Base-by-base conservation (phyloP, 1,284 basidiomycete genomes). In the Leccinum pachyderme region DNA sequence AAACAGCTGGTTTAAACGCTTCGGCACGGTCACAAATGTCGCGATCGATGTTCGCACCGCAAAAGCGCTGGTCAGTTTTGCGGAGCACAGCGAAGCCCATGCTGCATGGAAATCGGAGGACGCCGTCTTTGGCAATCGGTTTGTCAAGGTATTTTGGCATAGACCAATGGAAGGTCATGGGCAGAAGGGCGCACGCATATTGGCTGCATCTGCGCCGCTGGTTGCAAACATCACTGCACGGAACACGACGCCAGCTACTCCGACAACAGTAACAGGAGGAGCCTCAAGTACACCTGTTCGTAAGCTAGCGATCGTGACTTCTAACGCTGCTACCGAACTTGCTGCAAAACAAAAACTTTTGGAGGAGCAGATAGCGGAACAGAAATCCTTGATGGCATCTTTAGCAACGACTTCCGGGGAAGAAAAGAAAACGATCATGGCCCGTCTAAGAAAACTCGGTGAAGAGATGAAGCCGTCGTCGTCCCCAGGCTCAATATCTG, bases 121-220 rank as follows among this genome's bases (percentile, higher is more conserved):
- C 58, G 93, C 94, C 15, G 89, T 98, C 27, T 97, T 98, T 67
- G 87, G 86, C 15, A 95, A 95, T 64, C 84, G 95, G 41, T 98
- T 98, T 69, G 94, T 98, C 63, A 97, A 96, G 72, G 80, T 95
- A 41, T 90, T 94, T 63, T 95, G 93, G 93, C 93, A 95, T 75
- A 79, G 87, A 61, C 93, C 93, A 3, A 83, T 93, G 81, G 90
- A 89, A 53, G 93, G 93, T 0, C 89, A 93, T 63, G 93, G 92
- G 13, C 84, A 83, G 59, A 79, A 76, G 15, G 93, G 92, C 2
- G 75, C 84, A 52, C 80, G 86, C 60, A 82, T 87, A 73, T 75
- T 95, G 48, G 91, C 90, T 32, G 89, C 89, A 4, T 91, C 87
- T 35, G 89, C 87, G 9, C 77, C 83, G 8, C 62, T 90, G 12